A percentile compares a stretch with the other conserved stretches of the same genome.
Conservation (phyloP, 441 rosid genomes). For the Mallotus japonicus region DNA sequence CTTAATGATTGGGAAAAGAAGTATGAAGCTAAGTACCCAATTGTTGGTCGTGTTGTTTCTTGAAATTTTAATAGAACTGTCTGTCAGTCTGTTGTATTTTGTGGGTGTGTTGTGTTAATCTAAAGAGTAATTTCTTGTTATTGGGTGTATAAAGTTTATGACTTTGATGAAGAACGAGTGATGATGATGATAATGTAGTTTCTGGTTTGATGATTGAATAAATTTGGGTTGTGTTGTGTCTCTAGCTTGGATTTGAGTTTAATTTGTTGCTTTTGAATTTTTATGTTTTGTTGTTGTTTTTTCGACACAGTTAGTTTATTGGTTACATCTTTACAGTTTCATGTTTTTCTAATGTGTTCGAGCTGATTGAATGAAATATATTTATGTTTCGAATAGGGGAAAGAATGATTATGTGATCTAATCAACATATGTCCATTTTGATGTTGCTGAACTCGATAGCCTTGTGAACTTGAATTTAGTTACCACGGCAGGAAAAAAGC, state of each 20-base stretch:
- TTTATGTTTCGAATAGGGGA: too few species aligned
- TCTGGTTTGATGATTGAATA: conserved; percentile 2
- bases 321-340: too few species aligned
- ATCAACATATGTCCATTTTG: too few species aligned
- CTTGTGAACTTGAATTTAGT: too few species aligned
- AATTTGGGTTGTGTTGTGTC: conserved; percentile 4
- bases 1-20: conserved; percentile 87
- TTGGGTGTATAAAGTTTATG: not conserved
- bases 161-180: not conserved
- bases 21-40: conserved; percentile 79
- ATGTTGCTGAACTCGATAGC: too few species aligned
- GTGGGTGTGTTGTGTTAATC: not conserved
- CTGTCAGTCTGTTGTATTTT: not conserved
- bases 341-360: too few species aligned
- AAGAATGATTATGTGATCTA: too few species aligned
- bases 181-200: not conserved
- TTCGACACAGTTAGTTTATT: too few species aligned
- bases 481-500: too few species aligned
- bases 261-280: not conserved
- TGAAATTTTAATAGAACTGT: not conserved
- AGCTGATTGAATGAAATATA: too few species aligned
- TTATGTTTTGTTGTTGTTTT: too few species aligned
- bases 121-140: not conserved
- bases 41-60: conserved; percentile 66
- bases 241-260: not conserved